Percentiles rank a stretch among this genome's conserved stretches.
These are phyloP conservation scores for Pleurotus tuber-regium DNA, from an alignment of 768 basidiomycete genomes.

Conservation along the genomic window DNA sequence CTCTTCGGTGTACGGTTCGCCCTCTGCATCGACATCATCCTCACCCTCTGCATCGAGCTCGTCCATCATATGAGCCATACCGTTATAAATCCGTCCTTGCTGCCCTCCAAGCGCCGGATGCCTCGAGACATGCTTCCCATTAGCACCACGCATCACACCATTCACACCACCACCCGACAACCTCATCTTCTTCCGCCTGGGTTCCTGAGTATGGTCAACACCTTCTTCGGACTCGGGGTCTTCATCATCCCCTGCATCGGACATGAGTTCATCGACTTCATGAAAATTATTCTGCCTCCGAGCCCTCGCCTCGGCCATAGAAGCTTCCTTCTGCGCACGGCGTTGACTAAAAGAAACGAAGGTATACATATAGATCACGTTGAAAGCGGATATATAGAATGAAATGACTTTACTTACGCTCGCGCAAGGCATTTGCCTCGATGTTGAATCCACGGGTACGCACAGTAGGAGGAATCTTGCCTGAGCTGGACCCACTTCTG, in stretches of 20 bases:
- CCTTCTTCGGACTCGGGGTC: conserved; percentile 15
- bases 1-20: conserved; percentile 8
- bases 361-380: conserved; percentile 5
- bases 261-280: conserved; percentile 28
- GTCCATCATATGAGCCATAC: background rate
- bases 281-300: conserved; percentile 16
- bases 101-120: background rate
- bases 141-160: background rate
- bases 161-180: background rate
- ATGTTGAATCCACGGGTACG: conserved; percentile 82
- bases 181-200: conserved; percentile 19
- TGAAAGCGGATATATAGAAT: too few species aligned
- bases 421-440: conserved; percentile 72
- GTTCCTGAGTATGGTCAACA: conserved; percentile 16
- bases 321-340: conserved; percentile 52
- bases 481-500: conserved; percentile 82
- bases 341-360: conserved; percentile 41
- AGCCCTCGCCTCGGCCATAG: conserved; percentile 46
- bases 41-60: conserved; percentile 13
- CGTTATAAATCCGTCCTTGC: background rate
- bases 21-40: conserved; percentile 14
- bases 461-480: conserved; percentile 76
- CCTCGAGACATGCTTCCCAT: conserved; percentile 5
- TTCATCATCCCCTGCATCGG: conserved; percentile 14
- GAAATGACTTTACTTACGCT: conserved; percentile 44